These are phyloP conservation scores for Trametes cubensis DNA, from an alignment of 768 basidiomycete species.

Conservation along the genomic window DNA sequence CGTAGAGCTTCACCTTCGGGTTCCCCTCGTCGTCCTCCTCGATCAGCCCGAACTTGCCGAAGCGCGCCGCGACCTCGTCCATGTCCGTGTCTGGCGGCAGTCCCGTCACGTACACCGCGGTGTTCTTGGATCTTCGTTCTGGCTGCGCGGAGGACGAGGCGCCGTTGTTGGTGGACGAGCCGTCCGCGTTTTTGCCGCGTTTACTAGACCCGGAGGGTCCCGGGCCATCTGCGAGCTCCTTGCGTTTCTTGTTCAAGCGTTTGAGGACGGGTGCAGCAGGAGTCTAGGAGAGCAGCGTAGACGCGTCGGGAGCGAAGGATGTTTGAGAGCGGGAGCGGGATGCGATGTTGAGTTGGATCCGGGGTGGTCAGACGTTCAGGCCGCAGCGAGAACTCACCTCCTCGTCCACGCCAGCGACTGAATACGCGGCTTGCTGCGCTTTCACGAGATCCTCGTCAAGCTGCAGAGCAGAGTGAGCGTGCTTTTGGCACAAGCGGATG, in stretches of 20 bases:
- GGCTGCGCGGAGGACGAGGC: constrained; percentile 20
- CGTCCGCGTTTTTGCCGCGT: constrained; percentile 54
- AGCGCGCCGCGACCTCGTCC: constrained; percentile 82
- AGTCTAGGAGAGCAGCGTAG: constrained; percentile 51
- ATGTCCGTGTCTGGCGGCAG: constrained; percentile 76
- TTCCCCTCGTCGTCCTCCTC: constrained; percentile 91
- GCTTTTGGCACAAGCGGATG: neutral
- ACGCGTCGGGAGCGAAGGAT: constrained; percentile 6
- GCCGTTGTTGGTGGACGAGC: constrained; percentile 30
- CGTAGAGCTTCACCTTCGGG: constrained; percentile 95
- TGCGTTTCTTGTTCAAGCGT: constrained; percentile 80
- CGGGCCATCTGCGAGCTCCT: constrained; percentile 66
- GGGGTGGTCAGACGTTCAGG: neutral
- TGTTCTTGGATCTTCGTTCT: constrained; percentile 85
- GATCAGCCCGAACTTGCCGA: constrained; percentile 89
- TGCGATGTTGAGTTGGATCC: constrained; percentile 4
- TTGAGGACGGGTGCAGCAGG: constrained; percentile 86
- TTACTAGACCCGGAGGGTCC: constrained; percentile 57
- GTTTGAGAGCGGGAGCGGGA: constrained; percentile 13
- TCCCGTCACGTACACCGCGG: constrained; percentile 86
- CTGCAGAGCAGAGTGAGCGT: constrained; percentile 1
- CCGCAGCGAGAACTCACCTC: constrained; percentile 54
- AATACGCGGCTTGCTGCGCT: constrained; percentile 94
- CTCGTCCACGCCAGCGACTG: constrained; percentile 92
- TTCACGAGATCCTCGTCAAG: constrained; percentile 84